Base-by-base conservation (phyloP, 495 filamentous ascomycete genomes). In the Gamarada debralockiae region DNA sequence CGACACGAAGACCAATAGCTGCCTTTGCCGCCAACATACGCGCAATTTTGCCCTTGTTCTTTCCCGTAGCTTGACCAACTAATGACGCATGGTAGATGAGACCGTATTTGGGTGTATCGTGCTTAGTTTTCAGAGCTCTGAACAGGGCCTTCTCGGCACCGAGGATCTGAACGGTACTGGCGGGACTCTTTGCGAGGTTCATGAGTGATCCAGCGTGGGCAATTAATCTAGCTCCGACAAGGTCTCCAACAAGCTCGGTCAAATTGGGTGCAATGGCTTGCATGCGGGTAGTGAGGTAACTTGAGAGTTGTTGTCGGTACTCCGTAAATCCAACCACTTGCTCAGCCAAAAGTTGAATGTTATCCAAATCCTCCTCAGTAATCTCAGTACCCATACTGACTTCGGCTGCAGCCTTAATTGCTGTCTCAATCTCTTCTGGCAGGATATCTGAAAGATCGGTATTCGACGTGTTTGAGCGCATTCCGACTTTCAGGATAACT, bases 11-110 rank as follows among this genome's bases (percentile, higher is more conserved):
- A 78, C 92, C 90, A 20, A 97, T 82, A 18, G 93, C 87, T 10
- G 93, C 82, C 75, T 96, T 97, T 57, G 92, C 83, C 45, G 93
- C 90, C 34, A 99, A 79, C 75, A 97, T 90, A 71, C 93, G 86
- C 13, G 93, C 93, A 65, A 99, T 96, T 77, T 99, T 99, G 59
- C 93, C 93, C 85, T 99, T 99, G 74, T 97, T 97, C 73, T 85
- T 88, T 57, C 95, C 93, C 22, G 88, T 92, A 21, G 95, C 92
- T 73, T 99, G 93, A 39, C 93, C 93, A 43, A 99, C 89, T 25
- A 99, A 77, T 22, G 91, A 96, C 17, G 93, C 92, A 70, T 99
- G 95, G 74, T 97, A 99, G 69, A 97, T 95, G 58, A 98, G 81
- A 77, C 93, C 93, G 62, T 99, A 99, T 74, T 99, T 99, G 58